Base-by-base conservation (phyloP, 768 basidiomycete species). In the Myochromella boudieri region DNA sequence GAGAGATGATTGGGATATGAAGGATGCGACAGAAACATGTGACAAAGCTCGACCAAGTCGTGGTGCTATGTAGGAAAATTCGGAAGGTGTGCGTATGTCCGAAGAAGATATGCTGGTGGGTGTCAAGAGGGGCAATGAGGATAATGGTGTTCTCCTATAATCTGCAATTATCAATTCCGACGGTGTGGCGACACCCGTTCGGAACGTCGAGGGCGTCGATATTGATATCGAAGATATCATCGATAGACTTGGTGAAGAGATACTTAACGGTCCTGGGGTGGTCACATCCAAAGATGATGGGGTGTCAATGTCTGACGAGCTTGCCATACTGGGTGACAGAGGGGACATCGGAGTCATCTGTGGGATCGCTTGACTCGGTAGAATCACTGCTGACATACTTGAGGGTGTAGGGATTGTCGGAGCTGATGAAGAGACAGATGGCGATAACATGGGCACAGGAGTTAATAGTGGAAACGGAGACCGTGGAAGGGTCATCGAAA, bases 1-100 rank as follows among this genome's bases (percentile, higher is more conserved):
- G 12, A 76, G 51, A 0, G 78, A 77, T 5, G 75, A 63, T 46
- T 75, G 74, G 1, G 80, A 75, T 9, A 70, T 46, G 9, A 63
- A 68, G 0, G 77, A 72, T 3, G 24, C 12, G 2, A 36, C 33
- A 3, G 66, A 64, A 4, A 62, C 60, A 70, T 3, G 68, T 60
- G 6, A 52, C 48, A 38, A 33, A 1, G 27, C 49, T 58, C 20
- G 18, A 15, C 18, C 27, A 29, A 28, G 4, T 1, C 11, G 27
- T 10, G 14, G 73, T 73, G 5, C 76, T 69, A 69, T 69, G 6
- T 69, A 62, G 2, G 63, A 61, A 12, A 68, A 54, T 24, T 63
- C 60, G 36, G 69, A 66, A 5, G 46, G 45, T 11, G 53, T 52
- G 28, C 53, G 50, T 24, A 45, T 40, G 22, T 33, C 42, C 8